Base-by-base conservation (phyloP, 768 basidiomycete genomes). In the Leccinum broughii region DNA sequence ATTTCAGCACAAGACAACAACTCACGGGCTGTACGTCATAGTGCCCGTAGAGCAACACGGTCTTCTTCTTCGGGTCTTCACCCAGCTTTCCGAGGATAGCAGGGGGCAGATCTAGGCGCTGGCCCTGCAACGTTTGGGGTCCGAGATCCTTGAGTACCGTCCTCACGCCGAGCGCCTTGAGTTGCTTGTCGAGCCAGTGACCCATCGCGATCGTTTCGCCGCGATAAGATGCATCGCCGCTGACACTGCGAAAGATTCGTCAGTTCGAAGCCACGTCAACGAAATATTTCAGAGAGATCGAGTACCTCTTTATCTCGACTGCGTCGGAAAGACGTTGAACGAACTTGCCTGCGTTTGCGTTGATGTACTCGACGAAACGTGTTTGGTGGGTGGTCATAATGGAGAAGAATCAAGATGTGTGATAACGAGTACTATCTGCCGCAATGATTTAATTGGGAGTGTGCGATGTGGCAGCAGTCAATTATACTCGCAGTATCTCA, bases 21-120 rank as follows among this genome's bases (percentile, higher is more conserved):
- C 28, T 17, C 61, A 92, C 91, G 9, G 95, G 95, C 68, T 97
- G 95, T 7, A 97, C 95, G 70, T 97, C 95, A 69, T 93, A 96
- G 73, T 98, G 95, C 2, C 93, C 95, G 70, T 98, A 98, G 34
- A 98, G 77, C 30, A 96, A 82, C 35, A 98, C 86, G 0, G 95
- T 98, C 83, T 92, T 95, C 86, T 98, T 98, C 69, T 78, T 84
- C 14, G 85, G 86, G 74, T 97, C 93, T 39, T 86, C 80, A 3
- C 96, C 96, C 63, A 94, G 79, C 64, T 79, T 80, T 0, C 90
- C 95, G 41, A 98, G 81, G 70, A 97, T 85, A 6, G 85, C 90
- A 3, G 93, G 93, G 0, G 95, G 95, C 5, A 97, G 80, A 52
- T 81, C 75, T 13, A 96, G 72, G 49, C 81, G 83, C 70, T 93